Evolutionary conservation across 1,284 basidiomycete species (phyloP).

Genomic region (Puccinia novopanici): DNA sequence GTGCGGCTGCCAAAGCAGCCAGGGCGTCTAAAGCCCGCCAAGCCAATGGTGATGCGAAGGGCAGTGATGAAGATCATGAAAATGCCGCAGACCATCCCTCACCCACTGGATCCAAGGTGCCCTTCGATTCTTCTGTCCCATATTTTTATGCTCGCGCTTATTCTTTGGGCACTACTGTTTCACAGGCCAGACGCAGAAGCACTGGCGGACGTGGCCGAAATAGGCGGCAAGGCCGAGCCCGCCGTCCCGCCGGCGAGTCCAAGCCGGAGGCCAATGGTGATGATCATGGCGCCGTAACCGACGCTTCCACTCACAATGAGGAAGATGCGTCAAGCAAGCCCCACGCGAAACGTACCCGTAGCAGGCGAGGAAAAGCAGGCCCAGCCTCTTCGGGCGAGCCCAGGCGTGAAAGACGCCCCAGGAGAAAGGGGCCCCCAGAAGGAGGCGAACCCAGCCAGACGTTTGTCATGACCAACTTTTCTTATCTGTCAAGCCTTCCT

Average conservation of each 20-base stretch:
- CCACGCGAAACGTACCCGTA: slow-evolving; percentile 12
- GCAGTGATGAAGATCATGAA: slow-evolving; percentile 56
- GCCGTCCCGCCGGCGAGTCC: slow-evolving; percentile 72
- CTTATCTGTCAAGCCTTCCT: neutral
- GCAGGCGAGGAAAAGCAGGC: slow-evolving; percentile 1
- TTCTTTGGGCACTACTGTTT: slow-evolving; percentile 61
- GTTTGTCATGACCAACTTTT: neutral
- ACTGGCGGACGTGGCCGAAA: slow-evolving; percentile 75
- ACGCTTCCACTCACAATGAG: slow-evolving; percentile 21
- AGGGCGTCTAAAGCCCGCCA: slow-evolving; percentile 52
- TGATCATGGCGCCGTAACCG: slow-evolving; percentile 59
- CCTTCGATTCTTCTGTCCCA: neutral
- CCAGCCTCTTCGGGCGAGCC: neutral
- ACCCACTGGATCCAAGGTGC: slow-evolving; percentile 15
- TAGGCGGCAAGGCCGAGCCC: slow-evolving; percentile 60
- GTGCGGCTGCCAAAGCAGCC: slow-evolving; percentile 52
- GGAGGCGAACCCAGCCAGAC: slow-evolving; percentile 46
- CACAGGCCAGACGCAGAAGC: slow-evolving; percentile 73
- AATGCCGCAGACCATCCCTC: slow-evolving; percentile 1
- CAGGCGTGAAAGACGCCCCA: slow-evolving; percentile 10
- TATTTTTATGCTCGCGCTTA: neutral
- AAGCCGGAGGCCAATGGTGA: slow-evolving; percentile 67
- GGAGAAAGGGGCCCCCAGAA: slow-evolving; percentile 29
- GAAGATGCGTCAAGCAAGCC: neutral
- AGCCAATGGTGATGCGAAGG: slow-evolving; percentile 62